Base-by-base conservation (phyloP, 1,284 basidiomycete genomes). In the Inonotus obliquus region DNA sequence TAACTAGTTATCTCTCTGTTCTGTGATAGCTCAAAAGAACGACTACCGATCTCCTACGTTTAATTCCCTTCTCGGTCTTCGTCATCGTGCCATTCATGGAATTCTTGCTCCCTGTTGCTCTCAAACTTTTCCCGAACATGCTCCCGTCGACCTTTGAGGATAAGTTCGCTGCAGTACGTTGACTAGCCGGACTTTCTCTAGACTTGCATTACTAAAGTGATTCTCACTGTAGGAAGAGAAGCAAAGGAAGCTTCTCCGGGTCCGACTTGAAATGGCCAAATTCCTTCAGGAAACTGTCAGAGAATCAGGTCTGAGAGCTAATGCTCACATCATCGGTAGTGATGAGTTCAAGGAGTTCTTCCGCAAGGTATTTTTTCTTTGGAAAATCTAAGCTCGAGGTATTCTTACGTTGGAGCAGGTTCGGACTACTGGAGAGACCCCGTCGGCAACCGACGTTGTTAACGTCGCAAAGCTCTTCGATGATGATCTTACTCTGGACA, bases 271-370 rank as follows among this genome's bases (percentile, higher is more conserved):
- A 73, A 98, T 99, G 96, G 97, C 97, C 68, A 99, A 99, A 72
- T 99, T 99, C 81, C 79, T 99, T 53, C 96, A 98, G 72, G 97
- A 98, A 74, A 98, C 97, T 1, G 85, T 99, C 61, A 87, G 91
- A 54, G 96, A 98, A 75, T 94, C 92, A 14, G 94, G 94, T 45
- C 80, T 98, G 62, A 94, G 92, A 73, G 92, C 93, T 6, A 96
- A 96, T 71, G 86, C 87, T 19, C 90, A 91, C 69, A 96, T 99
- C 63, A 85, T 98, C 61, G 92, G 92, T 64, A 92, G 86, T 57
- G 94, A 98, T 65, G 94, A 95, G 59, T 99, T 99, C 82, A 98
- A 98, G 72, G 94, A 98, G 75, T 99, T 99, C 77, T 99, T 99
- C 89, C 87, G 94, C 72, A 99, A 99, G 79, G 89, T 87, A 61